phyloP scores from a whole-genome alignment of 2,329 filamentous ascomycete genomes.

The Xylaria sp. region DNA sequence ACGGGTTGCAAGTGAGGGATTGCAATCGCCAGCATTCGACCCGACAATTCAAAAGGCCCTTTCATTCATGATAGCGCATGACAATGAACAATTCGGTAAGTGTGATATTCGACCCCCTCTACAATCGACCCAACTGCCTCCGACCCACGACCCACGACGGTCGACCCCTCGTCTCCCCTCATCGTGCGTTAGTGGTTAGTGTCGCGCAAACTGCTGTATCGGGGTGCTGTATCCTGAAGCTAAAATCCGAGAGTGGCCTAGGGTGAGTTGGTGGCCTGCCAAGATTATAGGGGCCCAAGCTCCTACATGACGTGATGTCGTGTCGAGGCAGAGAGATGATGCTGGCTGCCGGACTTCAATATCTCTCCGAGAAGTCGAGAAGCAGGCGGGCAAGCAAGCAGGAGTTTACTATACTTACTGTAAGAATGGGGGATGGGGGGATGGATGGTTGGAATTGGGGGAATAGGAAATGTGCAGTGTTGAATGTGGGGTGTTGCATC shows the following conservation, averaged over 20 bases:
- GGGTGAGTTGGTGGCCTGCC: conserved; percentile 20
- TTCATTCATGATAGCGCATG: conserved; percentile 7
- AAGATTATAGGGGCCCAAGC: conserved; percentile 25
- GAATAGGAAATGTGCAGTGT: conserved; percentile 23
- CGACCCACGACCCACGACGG: background rate
- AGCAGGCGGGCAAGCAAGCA: background rate
- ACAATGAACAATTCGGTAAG: conserved; percentile 7
- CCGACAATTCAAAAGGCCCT: background rate
- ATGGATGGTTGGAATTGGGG: background rate
- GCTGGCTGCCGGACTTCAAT: conserved; percentile 8
- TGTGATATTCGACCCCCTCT: conserved; percentile 6
- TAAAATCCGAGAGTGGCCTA: background rate
- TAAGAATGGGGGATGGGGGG: too few species aligned
- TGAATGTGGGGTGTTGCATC: conserved; percentile 29
- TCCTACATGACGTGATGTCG: conserved; percentile 28
- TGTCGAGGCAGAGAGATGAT: background rate
- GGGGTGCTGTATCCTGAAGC: conserved; percentile 3
- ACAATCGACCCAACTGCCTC: background rate
- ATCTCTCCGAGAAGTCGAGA: conserved; percentile 5
- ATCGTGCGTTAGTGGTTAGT: background rate
- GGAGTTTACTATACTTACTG: too few species aligned
- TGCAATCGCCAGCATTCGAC: conserved; percentile 25
- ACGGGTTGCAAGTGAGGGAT: background rate
- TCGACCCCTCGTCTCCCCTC: conserved; percentile 19
- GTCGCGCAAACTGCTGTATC: background rate